Evolutionary conservation across 2,329 filamentous ascomycete genomes (phyloP), one percentile per base, ranked within the genome.

Genomic region (Claviceps quebecensis): DNA sequence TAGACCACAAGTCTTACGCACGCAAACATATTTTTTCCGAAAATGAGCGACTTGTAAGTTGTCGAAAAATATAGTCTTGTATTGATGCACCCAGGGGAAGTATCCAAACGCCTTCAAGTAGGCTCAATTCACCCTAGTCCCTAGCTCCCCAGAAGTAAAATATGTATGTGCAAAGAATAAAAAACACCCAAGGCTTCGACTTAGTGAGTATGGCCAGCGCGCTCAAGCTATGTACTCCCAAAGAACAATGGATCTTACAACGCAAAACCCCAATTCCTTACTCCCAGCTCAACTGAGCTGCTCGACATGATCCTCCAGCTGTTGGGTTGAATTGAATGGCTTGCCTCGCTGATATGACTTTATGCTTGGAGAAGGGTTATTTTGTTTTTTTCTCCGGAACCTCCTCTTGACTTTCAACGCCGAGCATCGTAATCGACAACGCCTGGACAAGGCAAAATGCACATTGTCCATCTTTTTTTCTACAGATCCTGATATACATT

Each of bases 401-500:
- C 16, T 14, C 23, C 16, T 29, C 39, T 34, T 29, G 17, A 19
- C 43, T 44, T 38, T 29, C 23, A 38, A 29, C 8, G 29, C 26
- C 26, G 44, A 47, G 47, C 51, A n/a, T 26, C 34, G 4, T n/a
- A 44, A 43, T 17, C 44, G 19, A 54, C 49, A 58, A 58, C 57
- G 54, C 57, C 54, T 51, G 7, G 23, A 51, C 52, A 37, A 22
- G 48, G 45, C 40, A 45, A 48, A 19, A 26, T 17, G 44, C 45
- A 45, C 45, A 29, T 50, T 9, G 45, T 39, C 46, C 37, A 46
- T 46, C 41, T 48, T 53, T 49, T 57, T 51, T 49, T 58, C 54
- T 57, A 54, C 57, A 52, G 50, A 41, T 52, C 51, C 55, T 57
- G 54, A 56, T 59, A 58, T 57, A 59, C 57, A 58, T 59, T 56